Base-by-base conservation (phyloP, 1,139 yeast genomes). In the Meyerozyma carpophila region DNA sequence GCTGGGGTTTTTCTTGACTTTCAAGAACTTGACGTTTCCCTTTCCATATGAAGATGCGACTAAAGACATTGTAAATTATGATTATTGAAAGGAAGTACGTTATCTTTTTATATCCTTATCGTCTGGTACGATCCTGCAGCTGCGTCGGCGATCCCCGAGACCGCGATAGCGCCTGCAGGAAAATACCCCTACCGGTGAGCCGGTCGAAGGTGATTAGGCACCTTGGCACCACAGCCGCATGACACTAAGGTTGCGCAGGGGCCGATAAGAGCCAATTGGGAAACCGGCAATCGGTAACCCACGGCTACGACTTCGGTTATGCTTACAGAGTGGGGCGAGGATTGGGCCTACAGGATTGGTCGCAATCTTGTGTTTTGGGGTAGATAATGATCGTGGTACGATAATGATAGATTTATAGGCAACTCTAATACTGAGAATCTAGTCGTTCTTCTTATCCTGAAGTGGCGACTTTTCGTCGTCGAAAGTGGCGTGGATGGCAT, bases 1-100 rank as follows among this genome's bases (percentile, higher is more conserved):
- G 45, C 68, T 53, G 44, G 86, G 77, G 63, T 86, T 86, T 59
- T 84, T 84, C 67, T 81, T 84, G 56, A 89, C 95, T 66, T 89
- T 90, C 56, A 90, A 77, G 63, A 90, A 86, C 64, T 90, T 88
- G 61, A 90, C 96, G 66, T 89, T 87, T 62, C 80, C 95, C 65
- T 90, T 90, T 53, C 97, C 97, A 75, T 90, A 89, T 20, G 88
- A 72, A 14, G 91, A 83, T 28, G 61, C 56, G 42, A 67, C 47
- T 52, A 75, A 62, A 18, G 37, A 34, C 37, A 34, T 34, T 10
- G 16, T 21, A 4, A 34, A 34, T 20, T 11, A 2, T 11, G 8
- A 31, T 31, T 31, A 14, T 14, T 5, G 6, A 8, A 9, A 2
- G 16, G 34, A 8, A 31, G 14, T 28, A 13, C 8, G 34, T 14